Conservation (phyloP, 768 basidiomycete species). For the Leccinum aurantiacum region DNA sequence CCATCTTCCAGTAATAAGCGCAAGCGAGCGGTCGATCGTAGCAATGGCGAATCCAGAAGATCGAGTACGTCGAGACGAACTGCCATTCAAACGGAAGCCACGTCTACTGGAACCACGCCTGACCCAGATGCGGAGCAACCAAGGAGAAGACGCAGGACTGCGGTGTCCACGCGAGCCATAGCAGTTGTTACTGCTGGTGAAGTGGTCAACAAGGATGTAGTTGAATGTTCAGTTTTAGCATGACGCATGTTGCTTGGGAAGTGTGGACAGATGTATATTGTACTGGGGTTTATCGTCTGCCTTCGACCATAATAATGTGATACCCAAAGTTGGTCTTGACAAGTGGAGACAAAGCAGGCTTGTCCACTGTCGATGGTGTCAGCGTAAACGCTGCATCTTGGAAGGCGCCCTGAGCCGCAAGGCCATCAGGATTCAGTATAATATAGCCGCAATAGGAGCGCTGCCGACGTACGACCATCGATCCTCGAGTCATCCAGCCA, state of each 20-base stretch:
- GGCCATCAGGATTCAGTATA: conserved; percentile 10
- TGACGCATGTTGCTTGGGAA: conserved; percentile 12
- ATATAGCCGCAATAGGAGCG: neutral
- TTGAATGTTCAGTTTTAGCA: conserved; percentile 27
- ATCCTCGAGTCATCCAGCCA: conserved; percentile 84
- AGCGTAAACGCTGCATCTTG: conserved; percentile 88
- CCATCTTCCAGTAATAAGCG: conserved; percentile 40
- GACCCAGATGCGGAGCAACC: conserved; percentile 68
- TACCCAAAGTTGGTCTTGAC: conserved; percentile 86
- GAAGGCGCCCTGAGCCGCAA: conserved; percentile 54
- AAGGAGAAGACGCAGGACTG: conserved; percentile 41
- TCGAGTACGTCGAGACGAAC: conserved; percentile 38
- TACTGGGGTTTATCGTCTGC: conserved; percentile 50
- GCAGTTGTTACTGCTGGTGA: conserved; percentile 33
- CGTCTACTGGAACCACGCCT: conserved; percentile 49
- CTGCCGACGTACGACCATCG: conserved; percentile 64
- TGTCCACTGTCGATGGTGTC: conserved; percentile 76
- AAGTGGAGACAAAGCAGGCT: conserved; percentile 66
- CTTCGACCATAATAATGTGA: conserved; percentile 92
- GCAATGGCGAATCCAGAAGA: conserved; percentile 37
- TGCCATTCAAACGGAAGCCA: conserved; percentile 47
- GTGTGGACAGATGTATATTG: conserved; percentile 20
- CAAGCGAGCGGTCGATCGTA: conserved; percentile 35
- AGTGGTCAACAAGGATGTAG: conserved; percentile 33
- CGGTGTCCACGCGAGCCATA: conserved; percentile 28